Evolutionary conservation across 768 basidiomycete species (phyloP), one percentile per base, ranked within the genome.

Genomic region (Mrakia gelida): DNA sequence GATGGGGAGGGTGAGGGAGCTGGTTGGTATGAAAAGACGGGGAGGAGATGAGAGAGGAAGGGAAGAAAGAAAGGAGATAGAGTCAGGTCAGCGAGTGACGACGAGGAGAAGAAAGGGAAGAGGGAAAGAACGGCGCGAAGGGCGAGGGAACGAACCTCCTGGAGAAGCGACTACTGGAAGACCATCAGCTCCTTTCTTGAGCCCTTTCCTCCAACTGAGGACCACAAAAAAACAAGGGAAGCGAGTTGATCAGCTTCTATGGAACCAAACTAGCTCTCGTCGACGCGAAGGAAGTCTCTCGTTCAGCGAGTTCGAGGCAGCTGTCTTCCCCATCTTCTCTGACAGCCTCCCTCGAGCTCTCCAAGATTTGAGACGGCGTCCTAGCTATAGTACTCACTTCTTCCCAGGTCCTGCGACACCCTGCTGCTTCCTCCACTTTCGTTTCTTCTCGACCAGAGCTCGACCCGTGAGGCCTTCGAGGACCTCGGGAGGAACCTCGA

Each of bases 341-440:
- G 21, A 4, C 59, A 28, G 16, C 23, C 21, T 61, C 28, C n/a
- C n/a, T n/a, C n/a, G n/a, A n/a, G n/a, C n/a, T n/a, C n/a, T n/a
- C n/a, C n/a, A n/a, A n/a, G n/a, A n/a, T n/a, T n/a, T n/a, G n/a
- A n/a, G n/a, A n/a, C n/a, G n/a, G n/a, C n/a, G n/a, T n/a, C n/a
- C n/a, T n/a, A n/a, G n/a, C n/a, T n/a, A n/a, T n/a, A 38, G 38
- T 8, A 45, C 67, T 70, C 23, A 70, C 67, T 70, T 70, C 26
- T 70, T 70, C 5, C 67, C 67, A 32, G 67, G 67, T 16, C 67
- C 67, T 8, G 38, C 67, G 18, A 70, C 67, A 9, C 67, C 67
- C 41, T 70, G 34, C 67, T 43, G 34, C 41, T 70, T 70, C 26
- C 67, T 70, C 67, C 67, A 70, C 23, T 70, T 70, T 21, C 67